Conservation (phyloP, 31 red algal genomes). For the Asparagopsis taxiformis region DNA sequence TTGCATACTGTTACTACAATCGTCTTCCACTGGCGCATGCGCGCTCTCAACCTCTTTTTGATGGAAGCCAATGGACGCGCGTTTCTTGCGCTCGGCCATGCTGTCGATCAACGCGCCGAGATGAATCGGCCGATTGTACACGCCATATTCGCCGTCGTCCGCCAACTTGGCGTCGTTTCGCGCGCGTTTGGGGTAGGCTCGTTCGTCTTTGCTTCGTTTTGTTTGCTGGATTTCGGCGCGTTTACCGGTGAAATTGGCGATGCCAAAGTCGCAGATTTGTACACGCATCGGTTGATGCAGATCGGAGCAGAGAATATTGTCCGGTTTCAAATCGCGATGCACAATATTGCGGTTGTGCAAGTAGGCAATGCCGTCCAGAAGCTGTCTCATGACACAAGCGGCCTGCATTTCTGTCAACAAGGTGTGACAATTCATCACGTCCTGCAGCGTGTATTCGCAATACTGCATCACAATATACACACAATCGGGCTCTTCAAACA, state of each 20-base stretch:
- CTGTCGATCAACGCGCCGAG: background rate
- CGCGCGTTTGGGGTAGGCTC: background rate
- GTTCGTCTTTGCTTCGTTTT: background rate
- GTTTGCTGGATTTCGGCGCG: background rate
- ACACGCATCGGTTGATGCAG: slow-evolving; percentile 2
- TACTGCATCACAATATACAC: too few species aligned
- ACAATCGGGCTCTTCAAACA: too few species aligned
- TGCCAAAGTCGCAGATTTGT: slow-evolving; percentile 82
- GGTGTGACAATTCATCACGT: too few species aligned
- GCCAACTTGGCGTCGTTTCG: background rate
- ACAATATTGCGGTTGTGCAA: slow-evolving; percentile 60
- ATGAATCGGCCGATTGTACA: too few species aligned
- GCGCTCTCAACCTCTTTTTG: background rate
- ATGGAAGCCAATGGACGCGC: background rate
- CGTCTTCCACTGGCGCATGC: background rate
- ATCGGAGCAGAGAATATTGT: slow-evolving; percentile 41
- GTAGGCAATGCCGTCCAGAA: slow-evolving; percentile 50
- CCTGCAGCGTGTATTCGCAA: too few species aligned
- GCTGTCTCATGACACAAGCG: slow-evolving; percentile 9
- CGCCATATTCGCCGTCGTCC: too few species aligned
- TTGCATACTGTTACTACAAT: background rate
- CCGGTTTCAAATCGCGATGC: slow-evolving; percentile 73
- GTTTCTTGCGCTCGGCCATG: background rate
- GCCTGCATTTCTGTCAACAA: too few species aligned
- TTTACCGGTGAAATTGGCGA: slow-evolving; percentile 57